Evolutionary conservation across 345 rosid species (phyloP), one percentile per base, ranked within the genome.

Genomic region (Pistacia vera): DNA sequence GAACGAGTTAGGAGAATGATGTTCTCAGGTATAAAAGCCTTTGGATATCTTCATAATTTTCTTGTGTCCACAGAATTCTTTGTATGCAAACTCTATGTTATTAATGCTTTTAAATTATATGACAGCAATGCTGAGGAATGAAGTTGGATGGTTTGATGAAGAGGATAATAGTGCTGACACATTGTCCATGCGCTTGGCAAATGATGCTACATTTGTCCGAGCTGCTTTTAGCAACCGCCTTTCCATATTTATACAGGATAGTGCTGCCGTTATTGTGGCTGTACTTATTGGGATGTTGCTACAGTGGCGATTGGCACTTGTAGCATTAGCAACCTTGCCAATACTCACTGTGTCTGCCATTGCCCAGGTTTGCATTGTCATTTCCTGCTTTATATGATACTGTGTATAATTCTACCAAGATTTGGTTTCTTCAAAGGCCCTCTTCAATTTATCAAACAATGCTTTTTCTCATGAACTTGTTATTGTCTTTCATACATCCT

Each of bases 191-290:
- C 98, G 96, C 75, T 83, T 97, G 86, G 99, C 99, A 58, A 97
- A 97, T 91, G 99, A 97, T 88, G 99, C 99, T 81, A 97, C 98
- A 54, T 97, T 93, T 84, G 99, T 94, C 49, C 85, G 99, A 66
- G 99, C 99, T 63, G 94, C 99, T 79, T 97, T 97, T 81, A 97
- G 99, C 85, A 97, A 97, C 77, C 89, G 99, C 35, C 98, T 97
- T 87, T 97, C 98, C 12, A 97, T 97, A 81, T 94, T 97, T 79
- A 86, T 97, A 81, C 99, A 97, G 88, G 99, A 97, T 74, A 86
- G 92, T 88, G 84, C 97, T 65, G 99, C 99, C 68, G 88, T 97
- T 77, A 76, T 90, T 46, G 98, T 94, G 78, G 98, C 99, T 72
- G 63, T 97, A 75, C 78, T 97, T 73, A 97, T 97, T 72, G 99